Conservation (phyloP, 345 rosid species). For the Aethionema arabicum region DNA sequence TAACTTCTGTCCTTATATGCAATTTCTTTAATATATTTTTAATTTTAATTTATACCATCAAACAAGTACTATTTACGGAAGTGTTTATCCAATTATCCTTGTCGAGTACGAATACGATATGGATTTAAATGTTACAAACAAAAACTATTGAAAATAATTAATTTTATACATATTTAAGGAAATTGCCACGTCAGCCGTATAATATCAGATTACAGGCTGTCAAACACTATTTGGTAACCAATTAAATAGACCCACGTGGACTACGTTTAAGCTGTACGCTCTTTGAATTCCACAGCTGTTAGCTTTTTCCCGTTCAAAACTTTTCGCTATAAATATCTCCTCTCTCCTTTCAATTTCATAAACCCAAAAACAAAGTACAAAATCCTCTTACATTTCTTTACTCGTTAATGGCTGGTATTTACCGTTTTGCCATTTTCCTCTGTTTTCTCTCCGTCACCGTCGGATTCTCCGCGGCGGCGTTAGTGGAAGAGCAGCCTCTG, state of each 20-base stretch:
- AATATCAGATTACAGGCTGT: slow-evolving; percentile 35
- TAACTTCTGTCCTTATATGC: too few species aligned
- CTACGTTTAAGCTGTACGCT: slow-evolving; percentile 20
- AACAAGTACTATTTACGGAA: too few species aligned
- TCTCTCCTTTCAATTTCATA: not conserved
- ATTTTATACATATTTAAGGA: slow-evolving; percentile 20
- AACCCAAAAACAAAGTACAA: not conserved
- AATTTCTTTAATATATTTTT: too few species aligned
- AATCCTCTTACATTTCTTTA: slow-evolving; percentile 3
- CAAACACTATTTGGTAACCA: slow-evolving; percentile 18
- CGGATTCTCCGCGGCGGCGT: slow-evolving; percentile 24
- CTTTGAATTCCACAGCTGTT: slow-evolving; percentile 33
- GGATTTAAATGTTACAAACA: not conserved
- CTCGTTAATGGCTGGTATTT: slow-evolving; percentile 17
- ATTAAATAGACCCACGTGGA: slow-evolving; percentile 34
- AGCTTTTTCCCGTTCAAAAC: slow-evolving; percentile 7
- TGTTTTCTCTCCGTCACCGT: slow-evolving; percentile 23
- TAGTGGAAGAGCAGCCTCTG: slow-evolving; percentile 27
- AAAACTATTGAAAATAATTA: not conserved
- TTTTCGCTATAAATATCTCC: slow-evolving; percentile 19
- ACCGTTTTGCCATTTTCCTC: slow-evolving; percentile 30
- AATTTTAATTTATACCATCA: too few species aligned
- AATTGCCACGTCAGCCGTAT: slow-evolving; percentile 38
- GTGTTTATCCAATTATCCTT: not conserved
- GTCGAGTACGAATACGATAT: slow-evolving; percentile 21